Conservation (phyloP, 768 basidiomycete species). For the Rhodotorula toruloides region DNA sequence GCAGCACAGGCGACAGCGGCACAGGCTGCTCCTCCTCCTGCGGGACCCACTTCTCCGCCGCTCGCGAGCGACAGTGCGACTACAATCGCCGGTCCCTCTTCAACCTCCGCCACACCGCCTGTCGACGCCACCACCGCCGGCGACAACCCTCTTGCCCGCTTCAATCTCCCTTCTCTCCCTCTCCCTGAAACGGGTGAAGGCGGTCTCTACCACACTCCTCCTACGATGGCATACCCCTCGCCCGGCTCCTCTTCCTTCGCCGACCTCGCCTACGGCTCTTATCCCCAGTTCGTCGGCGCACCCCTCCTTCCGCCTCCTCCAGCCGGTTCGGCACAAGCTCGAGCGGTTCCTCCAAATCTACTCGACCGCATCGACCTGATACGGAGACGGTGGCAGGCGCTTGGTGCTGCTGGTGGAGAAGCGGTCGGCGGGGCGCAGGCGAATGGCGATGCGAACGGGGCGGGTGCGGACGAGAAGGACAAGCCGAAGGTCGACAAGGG, state of each 20-base stretch:
- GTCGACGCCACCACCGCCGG: slow-evolving; percentile 46
- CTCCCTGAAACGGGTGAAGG: slow-evolving; percentile 34
- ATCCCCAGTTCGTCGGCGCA: slow-evolving; percentile 11
- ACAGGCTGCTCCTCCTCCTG: slow-evolving; percentile 26
- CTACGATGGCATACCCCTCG: slow-evolving; percentile 15
- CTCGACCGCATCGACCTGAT: slow-evolving; percentile 17
- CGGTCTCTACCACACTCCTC: slow-evolving; percentile 23
- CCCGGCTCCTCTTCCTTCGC: background rate
- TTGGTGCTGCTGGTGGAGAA: background rate
- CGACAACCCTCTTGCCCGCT: slow-evolving; percentile 28
- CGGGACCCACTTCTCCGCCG: slow-evolving; percentile 45
- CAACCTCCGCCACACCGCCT: slow-evolving; percentile 4
- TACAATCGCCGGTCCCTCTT: slow-evolving; percentile 37
- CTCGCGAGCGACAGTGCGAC: slow-evolving; percentile 43
- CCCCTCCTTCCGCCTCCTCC: background rate
- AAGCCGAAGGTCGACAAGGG: background rate
- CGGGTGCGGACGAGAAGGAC: background rate
- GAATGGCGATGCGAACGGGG: background rate
- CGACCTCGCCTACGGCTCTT: slow-evolving; percentile 31
- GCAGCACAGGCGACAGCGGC: background rate
- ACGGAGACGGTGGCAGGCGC: background rate
- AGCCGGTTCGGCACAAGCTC: background rate
- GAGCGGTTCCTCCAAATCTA: background rate
- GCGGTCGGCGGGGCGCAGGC: background rate
- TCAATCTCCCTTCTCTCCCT: slow-evolving; percentile 29